Base-by-base conservation (phyloP, 805 yeast species). In the Candida glaebosa region DNA sequence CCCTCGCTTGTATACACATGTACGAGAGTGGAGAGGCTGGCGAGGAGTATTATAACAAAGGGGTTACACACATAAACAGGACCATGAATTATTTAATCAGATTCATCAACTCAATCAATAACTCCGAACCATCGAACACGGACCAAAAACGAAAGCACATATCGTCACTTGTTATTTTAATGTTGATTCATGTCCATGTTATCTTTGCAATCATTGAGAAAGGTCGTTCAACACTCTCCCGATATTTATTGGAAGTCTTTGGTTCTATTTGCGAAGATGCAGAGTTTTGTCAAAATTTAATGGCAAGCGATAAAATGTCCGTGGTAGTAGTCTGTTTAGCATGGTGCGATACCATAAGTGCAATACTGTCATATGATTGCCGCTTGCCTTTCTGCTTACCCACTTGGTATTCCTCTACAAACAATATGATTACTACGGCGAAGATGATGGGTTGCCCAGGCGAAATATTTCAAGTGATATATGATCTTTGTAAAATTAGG, bases 401-500 rank as follows among this genome's bases (percentile, higher is more conserved):
- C 7, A 66, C 58, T 15, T 78, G 81, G 80, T 77, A 75, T 48
- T 82, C 82, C 2, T 46, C 61, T 3, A 57, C 64, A 6, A 49
- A 55, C 19, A 72, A 67, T 42, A 51, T 53, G 8, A 63, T 73
- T 3, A 75, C 81, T 14, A 76, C 81, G 0, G 66, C 76, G 4
- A 67, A 65, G 41, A 67, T 78, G 71, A 76, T 75, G 73, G 83
- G 82, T 1, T 78, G 83, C 46, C 82, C 83, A 0, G 81, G 79
- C 3, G 81, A 76, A 44, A 70, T 78, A 1, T 78, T 78, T 51
- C 54, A 57, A 14, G 69, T 76, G 3, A 62, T 78, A 51, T 60
- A 67, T 2, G 64, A 69, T 34, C 66, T 78, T 4, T 75, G 81
- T 45, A 51, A 52, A 9, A 48, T 76, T 8, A 48, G 69, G 26